These are phyloP conservation scores for Grammothele lineata DNA, from an alignment of 768 basidiomycete genomes.

Conservation along the genomic window DNA sequence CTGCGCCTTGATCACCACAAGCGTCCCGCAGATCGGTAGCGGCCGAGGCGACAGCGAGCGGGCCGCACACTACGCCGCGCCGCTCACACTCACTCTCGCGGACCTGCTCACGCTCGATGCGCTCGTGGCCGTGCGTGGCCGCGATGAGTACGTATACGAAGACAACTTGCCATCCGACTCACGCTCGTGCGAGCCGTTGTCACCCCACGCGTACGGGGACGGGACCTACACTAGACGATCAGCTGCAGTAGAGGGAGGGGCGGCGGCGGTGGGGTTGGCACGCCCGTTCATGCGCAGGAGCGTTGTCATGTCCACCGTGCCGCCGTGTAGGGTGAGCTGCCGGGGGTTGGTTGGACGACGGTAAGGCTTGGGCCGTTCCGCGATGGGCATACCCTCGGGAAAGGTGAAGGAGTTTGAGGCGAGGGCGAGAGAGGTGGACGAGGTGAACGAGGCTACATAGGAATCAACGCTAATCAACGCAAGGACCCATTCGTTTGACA, in stretches of 20 bases:
- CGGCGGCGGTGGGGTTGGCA: constrained; percentile 40
- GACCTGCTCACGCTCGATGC: too few relatives aligned
- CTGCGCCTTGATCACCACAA: constrained; percentile 89
- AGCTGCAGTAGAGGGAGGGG: constrained; percentile 40
- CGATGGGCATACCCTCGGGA: constrained; percentile 45
- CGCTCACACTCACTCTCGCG: too few relatives aligned
- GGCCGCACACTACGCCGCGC: constrained; percentile 32
- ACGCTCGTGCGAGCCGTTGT: constrained; percentile 41
- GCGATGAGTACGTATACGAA: constrained; percentile 31
- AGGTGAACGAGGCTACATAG: constrained; percentile 49
- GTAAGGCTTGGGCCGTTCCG: constrained; percentile 62
- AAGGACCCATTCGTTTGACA: too few relatives aligned
- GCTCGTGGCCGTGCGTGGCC: constrained; percentile 30
- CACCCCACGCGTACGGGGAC: constrained; percentile 45
- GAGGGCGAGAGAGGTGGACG: constrained; percentile 46
- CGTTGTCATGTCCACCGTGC: constrained; percentile 67
- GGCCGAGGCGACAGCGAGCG: constrained; percentile 43
- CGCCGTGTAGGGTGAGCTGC: constrained; percentile 69
- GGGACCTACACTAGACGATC: constrained; percentile 36
- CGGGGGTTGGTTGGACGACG: constrained; percentile 53
- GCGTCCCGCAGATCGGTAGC: constrained; percentile 65
- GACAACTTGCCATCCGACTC: constrained; percentile 43
- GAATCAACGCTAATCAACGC: too few relatives aligned
- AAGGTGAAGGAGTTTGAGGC: constrained; percentile 67
- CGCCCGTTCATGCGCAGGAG: constrained; percentile 36